Conservation (phyloP, 1,284 basidiomycete species). For the Ceratobasidium sp. region DNA sequence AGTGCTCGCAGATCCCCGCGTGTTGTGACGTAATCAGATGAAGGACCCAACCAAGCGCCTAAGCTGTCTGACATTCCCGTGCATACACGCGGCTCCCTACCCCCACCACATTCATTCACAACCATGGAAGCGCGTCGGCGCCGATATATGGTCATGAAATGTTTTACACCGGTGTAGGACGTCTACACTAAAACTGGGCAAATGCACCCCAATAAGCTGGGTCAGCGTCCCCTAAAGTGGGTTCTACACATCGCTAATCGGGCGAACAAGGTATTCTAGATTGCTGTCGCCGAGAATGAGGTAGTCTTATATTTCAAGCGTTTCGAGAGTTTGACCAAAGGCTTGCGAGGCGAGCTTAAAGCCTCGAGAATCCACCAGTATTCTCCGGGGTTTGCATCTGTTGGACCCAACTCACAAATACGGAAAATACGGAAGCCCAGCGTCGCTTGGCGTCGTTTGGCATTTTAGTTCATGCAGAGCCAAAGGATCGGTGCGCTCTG, state of each 20-base stretch:
- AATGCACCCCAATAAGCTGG: not conserved
- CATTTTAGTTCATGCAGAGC: too few species aligned
- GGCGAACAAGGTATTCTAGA: not conserved
- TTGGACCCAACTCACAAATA: too few species aligned
- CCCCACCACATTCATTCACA: not conserved
- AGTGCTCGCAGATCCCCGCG: not conserved
- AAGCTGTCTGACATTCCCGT: too few species aligned
- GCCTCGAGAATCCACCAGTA: too few species aligned
- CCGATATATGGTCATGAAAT: not conserved
- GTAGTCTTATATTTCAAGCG: not conserved
- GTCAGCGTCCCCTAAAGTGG: not conserved
- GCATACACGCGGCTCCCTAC: not conserved
- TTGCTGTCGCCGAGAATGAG: not conserved
- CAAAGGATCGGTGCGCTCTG: too few species aligned
- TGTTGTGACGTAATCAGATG: not conserved
- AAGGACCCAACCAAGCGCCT: not conserved
- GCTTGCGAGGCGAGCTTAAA: not conserved
- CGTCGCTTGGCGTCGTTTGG: too few species aligned
- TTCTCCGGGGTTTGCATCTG: too few species aligned
- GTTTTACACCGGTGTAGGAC: not conserved
- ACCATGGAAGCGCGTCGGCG: not conserved
- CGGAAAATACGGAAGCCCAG: too few species aligned
- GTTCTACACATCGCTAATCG: not conserved
- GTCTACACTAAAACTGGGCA: not conserved
- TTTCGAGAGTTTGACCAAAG: not conserved